Percentiles rank a stretch among this genome's conserved stretches.
phyloP scores from a whole-genome alignment of 202 grass and related monocot genomes.

The Schoenoplectus tabernaemontani region DNA sequence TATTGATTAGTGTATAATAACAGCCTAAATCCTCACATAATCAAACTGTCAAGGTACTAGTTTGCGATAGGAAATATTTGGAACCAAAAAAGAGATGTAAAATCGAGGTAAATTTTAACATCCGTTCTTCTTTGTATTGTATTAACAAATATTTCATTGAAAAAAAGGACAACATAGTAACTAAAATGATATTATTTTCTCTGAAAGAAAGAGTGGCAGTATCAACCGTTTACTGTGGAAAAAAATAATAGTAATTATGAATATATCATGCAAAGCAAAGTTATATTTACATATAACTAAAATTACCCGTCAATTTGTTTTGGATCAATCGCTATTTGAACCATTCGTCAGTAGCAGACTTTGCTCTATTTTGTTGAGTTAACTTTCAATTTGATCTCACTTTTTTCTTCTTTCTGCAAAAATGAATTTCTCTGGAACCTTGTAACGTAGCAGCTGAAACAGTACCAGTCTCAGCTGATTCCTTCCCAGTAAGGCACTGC shows the following conservation, averaged over 20 bases:
- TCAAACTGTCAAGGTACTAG: background rate
- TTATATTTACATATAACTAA: background rate
- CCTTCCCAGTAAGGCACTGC: constrained; percentile 24
- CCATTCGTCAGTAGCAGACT: background rate
- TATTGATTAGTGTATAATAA: background rate
- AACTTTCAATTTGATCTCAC: background rate
- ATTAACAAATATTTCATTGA: background rate
- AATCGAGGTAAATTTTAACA: background rate
- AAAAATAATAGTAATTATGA: background rate
- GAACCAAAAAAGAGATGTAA: background rate
- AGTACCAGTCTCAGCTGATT: background rate
- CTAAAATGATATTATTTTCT: background rate
- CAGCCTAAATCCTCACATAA: background rate
- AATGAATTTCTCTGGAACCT: background rate
- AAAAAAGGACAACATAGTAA: background rate
- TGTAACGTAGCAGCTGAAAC: background rate
- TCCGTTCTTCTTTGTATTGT: background rate
- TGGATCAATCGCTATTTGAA: background rate
- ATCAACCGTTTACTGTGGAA: background rate
- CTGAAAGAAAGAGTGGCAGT: background rate
- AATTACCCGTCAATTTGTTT: background rate
- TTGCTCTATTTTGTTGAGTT: background rate
- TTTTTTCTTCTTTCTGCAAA: background rate
- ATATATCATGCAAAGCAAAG: background rate
- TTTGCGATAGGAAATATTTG: background rate